phyloP scores from a whole-genome alignment of 768 basidiomycete genomes.

The Mycena filopes region DNA sequence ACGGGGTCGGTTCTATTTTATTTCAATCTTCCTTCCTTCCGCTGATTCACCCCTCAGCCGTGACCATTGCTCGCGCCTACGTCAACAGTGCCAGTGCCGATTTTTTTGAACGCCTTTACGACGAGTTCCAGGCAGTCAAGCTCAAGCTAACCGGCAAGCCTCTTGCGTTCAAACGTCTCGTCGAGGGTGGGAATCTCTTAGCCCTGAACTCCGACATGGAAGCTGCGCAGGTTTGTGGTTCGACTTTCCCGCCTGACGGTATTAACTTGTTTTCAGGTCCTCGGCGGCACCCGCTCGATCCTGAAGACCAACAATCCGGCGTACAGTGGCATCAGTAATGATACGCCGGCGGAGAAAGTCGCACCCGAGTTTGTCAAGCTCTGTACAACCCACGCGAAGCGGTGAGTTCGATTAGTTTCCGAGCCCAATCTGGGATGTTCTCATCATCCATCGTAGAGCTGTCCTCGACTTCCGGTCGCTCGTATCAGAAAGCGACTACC shows the following conservation, averaged over 20 bases:
- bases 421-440: too few species aligned
- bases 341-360: conserved; percentile 1
- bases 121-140: conserved; percentile 18
- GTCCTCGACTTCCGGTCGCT: not conserved
- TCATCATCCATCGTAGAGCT: too few species aligned
- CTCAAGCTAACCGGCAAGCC: conserved; percentile 12
- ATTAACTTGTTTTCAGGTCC: too few species aligned
- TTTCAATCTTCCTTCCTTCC: not conserved
- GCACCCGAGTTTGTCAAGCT: conserved; percentile 17
- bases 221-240: too few species aligned
- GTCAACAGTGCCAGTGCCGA: conserved; percentile 9
- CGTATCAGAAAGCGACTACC: not conserved
- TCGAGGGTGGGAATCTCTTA: conserved; percentile 9
- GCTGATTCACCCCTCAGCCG: not conserved
- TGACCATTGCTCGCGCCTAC: conserved; percentile 25
- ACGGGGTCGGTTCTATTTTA: conserved; percentile 6
- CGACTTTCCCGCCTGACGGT: too few species aligned
- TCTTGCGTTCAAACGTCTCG: conserved; percentile 18
- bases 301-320: conserved; percentile 2
- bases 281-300: conserved; percentile 12
- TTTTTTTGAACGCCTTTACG: conserved; percentile 17
- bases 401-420: not conserved
- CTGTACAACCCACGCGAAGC: conserved; percentile 14
- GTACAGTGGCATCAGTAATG: conserved; percentile 1
- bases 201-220: conserved; percentile 23